A percentile compares a stretch with the other conserved stretches of the same genome.
Evolutionary conservation across 1,284 basidiomycete species (phyloP).

Genomic region (Marasmius oreades): DNA sequence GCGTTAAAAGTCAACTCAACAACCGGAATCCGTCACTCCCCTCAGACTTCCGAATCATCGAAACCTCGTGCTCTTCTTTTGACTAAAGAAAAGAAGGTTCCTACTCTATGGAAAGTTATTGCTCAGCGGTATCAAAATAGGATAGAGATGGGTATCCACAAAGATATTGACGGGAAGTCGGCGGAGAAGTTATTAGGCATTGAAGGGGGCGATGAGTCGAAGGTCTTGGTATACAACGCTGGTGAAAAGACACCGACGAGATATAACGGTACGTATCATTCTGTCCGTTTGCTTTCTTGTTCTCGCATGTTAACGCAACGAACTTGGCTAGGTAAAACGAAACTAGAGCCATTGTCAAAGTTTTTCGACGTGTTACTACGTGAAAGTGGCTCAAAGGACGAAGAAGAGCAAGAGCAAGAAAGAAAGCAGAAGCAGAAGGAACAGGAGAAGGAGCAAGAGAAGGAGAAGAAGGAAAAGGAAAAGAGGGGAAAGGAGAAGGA

Average conservation of each 20-base stretch:
- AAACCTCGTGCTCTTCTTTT: constrained; percentile 70
- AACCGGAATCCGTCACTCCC: neutral
- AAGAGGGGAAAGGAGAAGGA: neutral
- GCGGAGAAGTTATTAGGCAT: constrained; percentile 50
- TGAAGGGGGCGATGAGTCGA: constrained; percentile 49
- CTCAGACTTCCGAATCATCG: constrained; percentile 36
- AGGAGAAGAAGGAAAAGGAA: neutral
- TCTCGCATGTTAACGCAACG: constrained; percentile 3
- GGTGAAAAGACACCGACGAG: constrained; percentile 50
- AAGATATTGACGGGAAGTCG: constrained; percentile 61
- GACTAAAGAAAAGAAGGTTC: constrained; percentile 75
- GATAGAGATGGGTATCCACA: constrained; percentile 65
- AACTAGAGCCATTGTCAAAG: constrained; percentile 60
- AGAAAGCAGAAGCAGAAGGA: constrained; percentile 1
- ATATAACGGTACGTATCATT: constrained; percentile 51
- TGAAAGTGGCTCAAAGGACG: neutral
- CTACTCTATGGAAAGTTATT: constrained; percentile 83
- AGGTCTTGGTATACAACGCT: constrained; percentile 62
- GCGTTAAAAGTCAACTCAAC: neutral
- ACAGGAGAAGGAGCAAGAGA: neutral
- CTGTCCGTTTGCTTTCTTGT: neutral
- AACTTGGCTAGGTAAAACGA: constrained; percentile 47
- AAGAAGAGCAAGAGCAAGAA: neutral
- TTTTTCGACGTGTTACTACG: constrained; percentile 46
- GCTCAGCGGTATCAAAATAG: constrained; percentile 70